These are phyloP conservation scores for Wickerhamomyces tratensis DNA, from an alignment of 805 yeast genomes.

Conservation along the genomic window DNA sequence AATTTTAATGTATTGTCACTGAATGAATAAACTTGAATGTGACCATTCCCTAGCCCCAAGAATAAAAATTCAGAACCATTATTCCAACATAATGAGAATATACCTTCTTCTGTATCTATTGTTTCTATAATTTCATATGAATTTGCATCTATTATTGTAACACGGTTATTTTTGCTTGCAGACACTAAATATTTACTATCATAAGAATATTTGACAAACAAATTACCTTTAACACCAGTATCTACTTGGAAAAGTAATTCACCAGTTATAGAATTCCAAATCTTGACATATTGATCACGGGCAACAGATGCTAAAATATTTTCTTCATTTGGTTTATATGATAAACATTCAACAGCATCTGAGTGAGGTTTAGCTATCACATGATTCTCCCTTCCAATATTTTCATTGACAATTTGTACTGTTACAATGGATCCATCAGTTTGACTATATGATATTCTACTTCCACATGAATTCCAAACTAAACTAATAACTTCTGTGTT, in stretches of 20 bases:
- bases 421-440: conserved; percentile 20
- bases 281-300: conserved; percentile 32
- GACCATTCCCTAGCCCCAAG: conserved; percentile 41
- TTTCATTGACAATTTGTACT: conserved; percentile 23
- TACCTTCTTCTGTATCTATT: conserved; percentile 16
- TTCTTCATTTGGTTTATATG: conserved; percentile 42
- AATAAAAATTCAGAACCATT: conserved; percentile 27
- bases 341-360: conserved; percentile 25
- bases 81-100: conserved; percentile 22
- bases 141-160: conserved; percentile 26
- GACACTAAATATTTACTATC: conserved; percentile 39
- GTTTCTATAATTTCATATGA: conserved; percentile 21
- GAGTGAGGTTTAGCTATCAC: no score
- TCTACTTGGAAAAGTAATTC: conserved; percentile 21
- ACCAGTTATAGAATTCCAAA: conserved; percentile 35
- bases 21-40: conserved; percentile 18
- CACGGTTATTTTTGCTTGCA: conserved; percentile 27
- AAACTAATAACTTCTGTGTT: conserved; percentile 8
- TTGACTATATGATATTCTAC: conserved; percentile 18
- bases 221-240: conserved; percentile 12
- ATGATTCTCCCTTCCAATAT: conserved; percentile 24
- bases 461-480: conserved; percentile 20
- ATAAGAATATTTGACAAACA: conserved; percentile 14
- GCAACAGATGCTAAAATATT: conserved; percentile 39
- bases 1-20: conserved; percentile 1